Conservation (phyloP, 495 filamentous ascomycete genomes). For the Penicillium flavigenum region DNA sequence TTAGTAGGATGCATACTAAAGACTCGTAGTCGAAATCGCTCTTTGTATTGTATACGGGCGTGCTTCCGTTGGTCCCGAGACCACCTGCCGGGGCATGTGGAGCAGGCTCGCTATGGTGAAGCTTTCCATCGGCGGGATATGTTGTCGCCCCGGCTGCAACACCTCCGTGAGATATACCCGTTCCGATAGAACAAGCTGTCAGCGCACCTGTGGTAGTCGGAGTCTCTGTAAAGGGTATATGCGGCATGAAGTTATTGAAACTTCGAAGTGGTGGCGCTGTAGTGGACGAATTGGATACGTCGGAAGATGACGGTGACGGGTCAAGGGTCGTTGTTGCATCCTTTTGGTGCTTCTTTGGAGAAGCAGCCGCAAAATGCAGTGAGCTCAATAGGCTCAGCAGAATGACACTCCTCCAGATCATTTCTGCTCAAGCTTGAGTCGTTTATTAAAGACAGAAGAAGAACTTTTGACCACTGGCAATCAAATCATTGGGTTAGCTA, state of each 20-base stretch:
- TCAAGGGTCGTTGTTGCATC: background rate
- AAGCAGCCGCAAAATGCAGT: conserved; percentile 17
- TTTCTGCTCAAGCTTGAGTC: background rate
- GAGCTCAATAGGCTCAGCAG: conserved; percentile 20
- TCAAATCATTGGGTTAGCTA: background rate
- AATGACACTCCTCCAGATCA: conserved; percentile 15
- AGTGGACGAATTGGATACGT: background rate
- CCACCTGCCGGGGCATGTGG: conserved; percentile 77
- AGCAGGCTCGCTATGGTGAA: conserved; percentile 62
- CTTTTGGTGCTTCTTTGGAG: conserved; percentile 12
- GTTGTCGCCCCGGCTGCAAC: conserved; percentile 49
- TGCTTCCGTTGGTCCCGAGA: conserved; percentile 72
- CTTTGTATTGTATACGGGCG: conserved; percentile 68
- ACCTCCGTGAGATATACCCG: conserved; percentile 49
- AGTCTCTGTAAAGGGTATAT: conserved; percentile 60
- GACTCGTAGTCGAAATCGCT: conserved; percentile 78
- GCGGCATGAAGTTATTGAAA: conserved; percentile 26
- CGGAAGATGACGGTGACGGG: background rate
- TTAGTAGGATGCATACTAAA: conserved; percentile 36
- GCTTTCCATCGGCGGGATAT: conserved; percentile 70
- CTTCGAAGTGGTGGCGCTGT: conserved; percentile 24
- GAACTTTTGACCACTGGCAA: background rate
- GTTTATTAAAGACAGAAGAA: background rate
- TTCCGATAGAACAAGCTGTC: conserved; percentile 47
- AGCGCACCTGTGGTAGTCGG: conserved; percentile 59